These are phyloP conservation scores for Paraphysoderma sedebokerense DNA, from an alignment of 371 early-diverging fungal species.

Conservation along the genomic window DNA sequence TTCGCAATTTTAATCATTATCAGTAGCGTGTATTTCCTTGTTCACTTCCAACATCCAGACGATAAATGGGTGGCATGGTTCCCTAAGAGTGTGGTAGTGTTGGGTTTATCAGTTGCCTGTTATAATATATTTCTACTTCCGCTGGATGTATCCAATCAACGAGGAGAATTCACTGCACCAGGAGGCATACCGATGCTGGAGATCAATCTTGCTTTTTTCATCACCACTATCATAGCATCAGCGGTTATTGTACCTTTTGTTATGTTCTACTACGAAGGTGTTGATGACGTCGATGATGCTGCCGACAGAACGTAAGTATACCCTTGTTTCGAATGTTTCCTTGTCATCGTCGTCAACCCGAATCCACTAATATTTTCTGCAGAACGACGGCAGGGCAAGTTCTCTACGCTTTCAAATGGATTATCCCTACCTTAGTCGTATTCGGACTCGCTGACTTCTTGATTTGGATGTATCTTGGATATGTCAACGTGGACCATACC, in stretches of 20 bases:
- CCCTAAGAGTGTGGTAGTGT: slow-evolving; percentile 34
- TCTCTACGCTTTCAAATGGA: slow-evolving; percentile 29
- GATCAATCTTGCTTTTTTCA: slow-evolving; percentile 22
- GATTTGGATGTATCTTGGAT: slow-evolving; percentile 21
- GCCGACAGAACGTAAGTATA: slow-evolving; percentile 6
- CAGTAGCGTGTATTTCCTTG: slow-evolving; percentile 29
- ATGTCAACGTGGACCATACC: slow-evolving; percentile 15
- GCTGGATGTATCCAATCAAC: slow-evolving; percentile 37
- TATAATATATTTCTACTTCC: slow-evolving; percentile 34
- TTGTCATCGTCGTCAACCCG: background rate
- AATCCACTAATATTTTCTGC: background rate
- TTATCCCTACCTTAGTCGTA: slow-evolving; percentile 17
- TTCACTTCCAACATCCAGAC: slow-evolving; percentile 37
- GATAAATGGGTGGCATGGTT: slow-evolving; percentile 43
- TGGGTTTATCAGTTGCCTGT: slow-evolving; percentile 19
- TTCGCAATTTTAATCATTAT: slow-evolving; percentile 27
- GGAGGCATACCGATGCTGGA: slow-evolving; percentile 23
- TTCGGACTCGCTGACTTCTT: slow-evolving; percentile 17
- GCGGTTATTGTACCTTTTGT: slow-evolving; percentile 28
- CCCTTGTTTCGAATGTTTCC: background rate
- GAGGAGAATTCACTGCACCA: slow-evolving; percentile 7
- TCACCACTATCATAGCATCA: slow-evolving; percentile 16
- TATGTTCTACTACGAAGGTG: slow-evolving; percentile 36
- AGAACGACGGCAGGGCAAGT: slow-evolving; percentile 8
- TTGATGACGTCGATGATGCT: slow-evolving; percentile 16